Evolutionary conservation across 2,329 filamentous ascomycete genomes (phyloP).

Genomic region (Fusarium tanahbumbuense): DNA sequence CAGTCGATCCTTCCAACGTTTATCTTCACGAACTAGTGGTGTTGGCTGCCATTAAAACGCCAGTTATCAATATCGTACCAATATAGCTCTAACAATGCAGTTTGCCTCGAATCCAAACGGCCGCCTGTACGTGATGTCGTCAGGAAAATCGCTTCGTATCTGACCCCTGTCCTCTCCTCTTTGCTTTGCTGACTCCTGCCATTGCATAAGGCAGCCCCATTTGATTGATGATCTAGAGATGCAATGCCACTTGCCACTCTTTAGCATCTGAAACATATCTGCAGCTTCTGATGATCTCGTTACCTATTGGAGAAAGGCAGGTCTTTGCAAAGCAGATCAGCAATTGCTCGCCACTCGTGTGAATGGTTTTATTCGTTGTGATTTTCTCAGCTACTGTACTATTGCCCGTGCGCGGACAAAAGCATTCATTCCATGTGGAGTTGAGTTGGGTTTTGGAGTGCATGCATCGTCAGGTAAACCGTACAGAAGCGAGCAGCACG

Average conservation of each 20-base stretch:
- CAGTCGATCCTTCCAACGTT: conserved; percentile 1
- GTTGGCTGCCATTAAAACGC: not conserved
- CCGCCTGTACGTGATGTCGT: conserved; percentile 12
- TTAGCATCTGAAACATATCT: conserved; percentile 33
- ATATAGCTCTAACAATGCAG: conserved; percentile 7
- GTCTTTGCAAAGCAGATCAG: conserved; percentile 11
- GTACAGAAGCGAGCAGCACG: conserved; percentile 28
- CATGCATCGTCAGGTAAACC: conserved; percentile 26
- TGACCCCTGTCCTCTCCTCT: conserved; percentile 12
- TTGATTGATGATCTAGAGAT: conserved; percentile 6
- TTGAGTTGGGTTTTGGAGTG: conserved; percentile 5
- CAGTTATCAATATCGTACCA: not conserved
- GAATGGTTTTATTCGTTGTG: not conserved
- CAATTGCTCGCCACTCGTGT: not conserved
- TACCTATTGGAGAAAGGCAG: not conserved
- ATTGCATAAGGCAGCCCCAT: not conserved
- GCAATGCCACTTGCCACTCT: conserved; percentile 4
- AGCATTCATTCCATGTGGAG: not conserved
- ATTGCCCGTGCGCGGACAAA: conserved; percentile 2
- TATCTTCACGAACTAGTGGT: conserved; percentile 27
- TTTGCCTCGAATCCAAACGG: conserved; percentile 2
- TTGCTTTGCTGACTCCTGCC: not conserved
- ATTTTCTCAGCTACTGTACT: not conserved
- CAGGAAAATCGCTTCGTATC: conserved; percentile 7
- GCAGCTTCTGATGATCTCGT: not conserved